These are phyloP conservation scores for Nicotiana knightiana DNA, from an alignment of 257 asterid species.

Conservation along the genomic window DNA sequence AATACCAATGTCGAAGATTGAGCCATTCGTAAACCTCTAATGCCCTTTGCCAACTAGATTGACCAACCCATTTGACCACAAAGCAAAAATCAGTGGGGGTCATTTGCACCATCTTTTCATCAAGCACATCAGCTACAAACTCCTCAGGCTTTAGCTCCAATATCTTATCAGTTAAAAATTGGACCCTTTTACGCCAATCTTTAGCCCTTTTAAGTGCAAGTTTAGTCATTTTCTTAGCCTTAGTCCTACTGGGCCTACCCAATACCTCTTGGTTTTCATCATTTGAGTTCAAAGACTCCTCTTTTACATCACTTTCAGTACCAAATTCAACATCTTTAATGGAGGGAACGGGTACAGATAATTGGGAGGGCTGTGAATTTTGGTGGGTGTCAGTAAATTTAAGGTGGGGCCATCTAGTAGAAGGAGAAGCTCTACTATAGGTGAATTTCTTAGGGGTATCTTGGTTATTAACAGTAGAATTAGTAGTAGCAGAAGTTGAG, in stretches of 20 bases:
- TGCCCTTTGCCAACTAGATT: slow-evolving; percentile 86
- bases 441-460: slow-evolving; percentile 50
- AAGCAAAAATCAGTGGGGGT: slow-evolving; percentile 92
- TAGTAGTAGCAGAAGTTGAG: slow-evolving; percentile 35
- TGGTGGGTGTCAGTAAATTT: slow-evolving; percentile 38
- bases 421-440: slow-evolving; percentile 82
- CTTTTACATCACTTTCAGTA: slow-evolving; percentile 12
- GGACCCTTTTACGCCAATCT: slow-evolving; percentile 88
- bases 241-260: slow-evolving; percentile 60
- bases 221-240: slow-evolving; percentile 82
- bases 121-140: slow-evolving; percentile 91
- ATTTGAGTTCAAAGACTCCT: slow-evolving; percentile 11
- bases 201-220: slow-evolving; percentile 86
- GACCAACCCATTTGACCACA: slow-evolving; percentile 84
- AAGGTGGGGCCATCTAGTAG: slow-evolving; percentile 94
- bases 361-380: slow-evolving; percentile 14
- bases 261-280: slow-evolving; percentile 35
- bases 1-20: slow-evolving; percentile 76
- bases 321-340: slow-evolving; percentile 9
- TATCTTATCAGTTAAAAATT: slow-evolving; percentile 63
- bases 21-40: slow-evolving; percentile 92
- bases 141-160: slow-evolving; percentile 64
- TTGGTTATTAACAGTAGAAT: slow-evolving; percentile 31
- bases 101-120: slow-evolving; percentile 90
- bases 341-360: slow-evolving; percentile 16